phyloP scores from a whole-genome alignment of 148 eudicot species.

The Pouteria glomerata region DNA sequence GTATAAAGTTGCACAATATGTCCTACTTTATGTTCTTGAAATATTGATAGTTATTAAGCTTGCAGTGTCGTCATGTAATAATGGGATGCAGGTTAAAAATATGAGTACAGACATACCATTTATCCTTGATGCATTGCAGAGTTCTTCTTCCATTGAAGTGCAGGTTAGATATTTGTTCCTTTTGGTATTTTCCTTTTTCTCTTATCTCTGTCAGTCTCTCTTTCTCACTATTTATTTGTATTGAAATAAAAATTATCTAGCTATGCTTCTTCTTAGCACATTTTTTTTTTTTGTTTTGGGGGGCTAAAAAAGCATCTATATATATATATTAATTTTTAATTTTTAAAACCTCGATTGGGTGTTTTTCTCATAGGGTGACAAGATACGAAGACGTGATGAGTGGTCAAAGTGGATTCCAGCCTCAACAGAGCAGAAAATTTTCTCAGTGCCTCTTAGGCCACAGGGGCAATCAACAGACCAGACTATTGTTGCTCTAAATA shows the following conservation, averaged over 20 bases:
- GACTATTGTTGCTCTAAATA: constrained; percentile 12
- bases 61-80: not conserved
- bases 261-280: not conserved
- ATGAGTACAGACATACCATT: constrained; percentile 74
- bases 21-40: not conserved
- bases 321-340: too few species aligned
- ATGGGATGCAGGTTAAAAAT: constrained; percentile 63
- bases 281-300: not conserved
- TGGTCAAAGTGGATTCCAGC: constrained; percentile 73
- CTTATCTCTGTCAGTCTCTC: not conserved
- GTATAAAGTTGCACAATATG: not conserved
- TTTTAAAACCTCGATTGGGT: not conserved
- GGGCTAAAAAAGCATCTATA: too few species aligned
- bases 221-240: not conserved
- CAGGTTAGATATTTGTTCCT: constrained; percentile 42
- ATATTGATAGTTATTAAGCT: not conserved
- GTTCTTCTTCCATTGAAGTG: constrained; percentile 68
- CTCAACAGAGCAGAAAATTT: constrained; percentile 23
- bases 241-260: not conserved
- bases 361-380: constrained; percentile 49
- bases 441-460: constrained; percentile 18
- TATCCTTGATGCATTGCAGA: constrained; percentile 71
- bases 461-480: constrained; percentile 19
- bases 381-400: constrained; percentile 67
- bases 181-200: not conserved